Evolutionary conservation across 140 eudicot genomes (phyloP).

Genomic region (Cichorium intybus): DNA sequence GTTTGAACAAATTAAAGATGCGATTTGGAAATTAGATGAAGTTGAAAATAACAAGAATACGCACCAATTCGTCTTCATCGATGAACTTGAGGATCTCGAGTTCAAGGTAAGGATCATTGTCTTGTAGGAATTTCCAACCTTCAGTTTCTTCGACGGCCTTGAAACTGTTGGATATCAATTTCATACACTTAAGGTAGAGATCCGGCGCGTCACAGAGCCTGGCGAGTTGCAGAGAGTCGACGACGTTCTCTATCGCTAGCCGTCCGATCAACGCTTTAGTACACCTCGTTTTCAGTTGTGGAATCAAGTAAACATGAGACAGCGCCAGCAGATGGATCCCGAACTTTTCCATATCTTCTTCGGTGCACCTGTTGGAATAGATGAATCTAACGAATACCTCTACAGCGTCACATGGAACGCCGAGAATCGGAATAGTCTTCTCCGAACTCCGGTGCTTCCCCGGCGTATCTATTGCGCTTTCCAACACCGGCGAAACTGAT

Average conservation of each 20-base stretch:
- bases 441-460: conserved; percentile 50
- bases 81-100: conserved; percentile 88
- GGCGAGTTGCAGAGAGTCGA: conserved; percentile 83
- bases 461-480: conserved; percentile 52
- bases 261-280: conserved; percentile 51
- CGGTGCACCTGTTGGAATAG: conserved; percentile 61
- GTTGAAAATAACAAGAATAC: not conserved
- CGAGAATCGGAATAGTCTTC: conserved; percentile 60
- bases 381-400: conserved; percentile 63
- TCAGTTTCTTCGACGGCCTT: conserved; percentile 73
- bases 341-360: conserved; percentile 64
- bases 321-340: conserved; percentile 87
- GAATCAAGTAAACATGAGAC: conserved; percentile 81
- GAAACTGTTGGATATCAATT: conserved; percentile 45
- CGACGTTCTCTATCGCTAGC: conserved; percentile 60
- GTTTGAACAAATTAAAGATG: not conserved
- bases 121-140: conserved; percentile 83
- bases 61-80: conserved; percentile 81
- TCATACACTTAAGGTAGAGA: conserved; percentile 82
- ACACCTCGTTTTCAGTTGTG: conserved; percentile 63
- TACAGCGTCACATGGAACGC: conserved; percentile 90
- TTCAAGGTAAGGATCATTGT: conserved; percentile 79
- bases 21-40: not conserved
- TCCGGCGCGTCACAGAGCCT: conserved; percentile 87
- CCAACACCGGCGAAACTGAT: conserved; percentile 76